These are phyloP conservation scores for Fusarium equiseti DNA, from an alignment of 2,329 filamentous ascomycete genomes.

Conservation along the genomic window DNA sequence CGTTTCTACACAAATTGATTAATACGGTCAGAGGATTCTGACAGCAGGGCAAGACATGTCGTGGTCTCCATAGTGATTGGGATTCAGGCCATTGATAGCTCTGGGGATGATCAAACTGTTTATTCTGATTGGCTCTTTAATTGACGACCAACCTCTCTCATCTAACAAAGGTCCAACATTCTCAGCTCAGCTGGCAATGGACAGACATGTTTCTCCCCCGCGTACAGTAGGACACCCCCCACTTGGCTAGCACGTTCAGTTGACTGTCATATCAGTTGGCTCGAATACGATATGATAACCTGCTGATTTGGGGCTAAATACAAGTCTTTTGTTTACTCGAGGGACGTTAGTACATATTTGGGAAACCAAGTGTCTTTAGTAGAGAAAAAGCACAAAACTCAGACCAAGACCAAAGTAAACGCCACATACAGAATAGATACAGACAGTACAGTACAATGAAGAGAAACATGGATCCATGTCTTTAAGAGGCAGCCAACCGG, in stretches of 20 bases:
- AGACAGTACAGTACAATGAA: neutral
- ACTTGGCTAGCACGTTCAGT: conserved; percentile 5
- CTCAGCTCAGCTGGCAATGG: neutral
- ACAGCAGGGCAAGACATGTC: conserved; percentile 1
- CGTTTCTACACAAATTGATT: neutral
- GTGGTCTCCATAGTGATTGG: conserved; percentile 35
- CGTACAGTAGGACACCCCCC: conserved; percentile 2
- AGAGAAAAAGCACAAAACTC: neutral
- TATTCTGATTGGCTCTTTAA: conserved; percentile 18
- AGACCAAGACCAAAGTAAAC: neutral
- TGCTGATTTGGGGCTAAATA: conserved; percentile 13
- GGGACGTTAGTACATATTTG: neutral
- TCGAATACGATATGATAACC: neutral
- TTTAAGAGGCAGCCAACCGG: conserved; percentile 12
- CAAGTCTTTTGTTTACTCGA: conserved; percentile 11
- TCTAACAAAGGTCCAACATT: neutral
- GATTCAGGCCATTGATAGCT: conserved; percentile 28
- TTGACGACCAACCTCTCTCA: neutral
- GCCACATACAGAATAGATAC: neutral
- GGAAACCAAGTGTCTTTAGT: neutral
- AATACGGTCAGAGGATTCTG: neutral
- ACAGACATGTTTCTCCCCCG: neutral
- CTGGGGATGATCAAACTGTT: conserved; percentile 23
- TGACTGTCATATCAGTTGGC: conserved; percentile 1
- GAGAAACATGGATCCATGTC: neutral